Evolutionary conservation across 495 filamentous ascomycete species (phyloP).

Genomic region (Penicillium cinerascens): DNA sequence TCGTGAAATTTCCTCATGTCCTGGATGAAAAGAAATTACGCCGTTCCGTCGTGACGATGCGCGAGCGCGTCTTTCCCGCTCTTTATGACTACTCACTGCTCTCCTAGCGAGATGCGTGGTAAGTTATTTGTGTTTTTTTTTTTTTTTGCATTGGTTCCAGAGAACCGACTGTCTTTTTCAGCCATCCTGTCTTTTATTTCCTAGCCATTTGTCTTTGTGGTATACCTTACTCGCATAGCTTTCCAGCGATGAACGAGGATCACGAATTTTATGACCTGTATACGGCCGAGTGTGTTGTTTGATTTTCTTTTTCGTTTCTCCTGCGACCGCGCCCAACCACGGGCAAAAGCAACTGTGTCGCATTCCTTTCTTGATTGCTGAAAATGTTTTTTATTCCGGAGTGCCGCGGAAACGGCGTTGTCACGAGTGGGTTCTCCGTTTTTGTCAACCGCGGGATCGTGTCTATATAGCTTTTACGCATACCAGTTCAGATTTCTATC

Average conservation of each 20-base stretch:
- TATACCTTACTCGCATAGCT: constrained; percentile 45
- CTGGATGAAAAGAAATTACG: constrained; percentile 22
- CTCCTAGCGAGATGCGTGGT: constrained; percentile 20
- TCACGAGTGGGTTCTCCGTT: constrained; percentile 10
- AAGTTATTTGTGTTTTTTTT: constrained; percentile 2
- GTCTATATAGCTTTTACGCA: constrained; percentile 20
- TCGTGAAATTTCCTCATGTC: constrained; percentile 2
- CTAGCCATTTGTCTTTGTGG: constrained; percentile 25
- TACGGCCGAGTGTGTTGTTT: constrained; percentile 38
- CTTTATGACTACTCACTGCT: constrained; percentile 20
- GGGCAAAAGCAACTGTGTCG: constrained; percentile 10
- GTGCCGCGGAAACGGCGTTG: constrained; percentile 18
- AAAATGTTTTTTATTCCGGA: constrained; percentile 17
- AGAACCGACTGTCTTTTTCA: constrained; percentile 12
- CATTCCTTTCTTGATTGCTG: constrained; percentile 10
- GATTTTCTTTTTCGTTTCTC: constrained; percentile 17
- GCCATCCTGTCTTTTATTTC: constrained; percentile 12
- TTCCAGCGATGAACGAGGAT: constrained; percentile 47
- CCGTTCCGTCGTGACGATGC: constrained; percentile 24
- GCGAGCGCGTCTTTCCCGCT: constrained; percentile 22
- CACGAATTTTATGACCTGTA: constrained; percentile 48
- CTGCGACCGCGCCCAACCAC: constrained; percentile 5
- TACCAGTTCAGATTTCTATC: neutral
- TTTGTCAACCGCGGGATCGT: constrained; percentile 9
- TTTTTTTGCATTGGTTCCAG: constrained; percentile 17